Conservation (phyloP, 1,284 basidiomycete genomes). For the Trichosporon coremiiforme region DNA sequence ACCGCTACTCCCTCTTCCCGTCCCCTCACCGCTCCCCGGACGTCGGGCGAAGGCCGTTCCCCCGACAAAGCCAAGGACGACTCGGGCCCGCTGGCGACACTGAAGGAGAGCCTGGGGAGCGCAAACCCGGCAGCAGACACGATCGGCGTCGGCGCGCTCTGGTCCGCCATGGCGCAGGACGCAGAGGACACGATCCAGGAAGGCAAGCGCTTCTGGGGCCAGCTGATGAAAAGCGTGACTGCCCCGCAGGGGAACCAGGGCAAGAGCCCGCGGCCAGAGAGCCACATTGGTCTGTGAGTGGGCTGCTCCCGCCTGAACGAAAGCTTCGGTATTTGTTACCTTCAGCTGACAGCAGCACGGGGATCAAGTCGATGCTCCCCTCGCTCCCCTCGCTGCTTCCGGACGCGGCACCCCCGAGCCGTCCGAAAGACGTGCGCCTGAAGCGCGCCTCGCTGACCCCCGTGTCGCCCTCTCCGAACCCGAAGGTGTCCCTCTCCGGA, state of each 20-base stretch:
- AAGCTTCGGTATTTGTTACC: background rate
- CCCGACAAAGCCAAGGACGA: background rate
- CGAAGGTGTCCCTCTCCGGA: background rate
- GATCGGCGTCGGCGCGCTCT: constrained; percentile 20
- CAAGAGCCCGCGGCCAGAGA: background rate
- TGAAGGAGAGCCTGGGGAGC: background rate
- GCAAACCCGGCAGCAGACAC: background rate
- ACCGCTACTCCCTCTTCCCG: background rate
- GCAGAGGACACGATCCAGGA: constrained; percentile 34
- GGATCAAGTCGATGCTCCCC: background rate
- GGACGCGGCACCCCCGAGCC: background rate
- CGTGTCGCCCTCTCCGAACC: background rate
- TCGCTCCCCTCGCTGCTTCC: background rate
- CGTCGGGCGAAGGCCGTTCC: background rate
- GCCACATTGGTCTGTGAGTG: constrained; percentile 1
- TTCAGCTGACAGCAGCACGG: background rate
- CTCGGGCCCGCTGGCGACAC: background rate
- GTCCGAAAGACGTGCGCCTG: constrained; percentile 9
- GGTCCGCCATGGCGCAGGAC: constrained; percentile 22
- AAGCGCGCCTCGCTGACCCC: background rate
- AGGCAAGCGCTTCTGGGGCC: constrained; percentile 50
- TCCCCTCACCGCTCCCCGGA: background rate
- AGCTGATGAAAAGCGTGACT: constrained; percentile 47
- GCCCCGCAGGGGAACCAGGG: constrained; percentile 34
- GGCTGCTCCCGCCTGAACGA: no score